Conservation (phyloP, 139 green algal species). For the Micractinium sp. region DNA sequence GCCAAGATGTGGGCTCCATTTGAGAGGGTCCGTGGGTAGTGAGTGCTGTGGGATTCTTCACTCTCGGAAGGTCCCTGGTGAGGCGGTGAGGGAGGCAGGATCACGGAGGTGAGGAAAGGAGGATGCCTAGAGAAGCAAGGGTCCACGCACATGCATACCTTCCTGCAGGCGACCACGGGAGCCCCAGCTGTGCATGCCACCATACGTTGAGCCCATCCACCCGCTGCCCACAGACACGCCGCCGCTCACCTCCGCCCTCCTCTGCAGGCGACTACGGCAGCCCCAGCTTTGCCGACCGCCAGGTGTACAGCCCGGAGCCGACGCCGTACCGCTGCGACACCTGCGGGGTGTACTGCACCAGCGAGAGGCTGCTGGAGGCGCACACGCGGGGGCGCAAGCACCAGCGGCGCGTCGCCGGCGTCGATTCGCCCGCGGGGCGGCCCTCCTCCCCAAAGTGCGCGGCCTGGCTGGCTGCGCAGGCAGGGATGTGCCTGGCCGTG, state of each 20-base stretch:
- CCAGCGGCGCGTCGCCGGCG: conserved; percentile 26
- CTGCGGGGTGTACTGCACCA: conserved; percentile 41
- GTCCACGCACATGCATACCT: background rate
- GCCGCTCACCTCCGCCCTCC: no score
- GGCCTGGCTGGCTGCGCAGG: background rate
- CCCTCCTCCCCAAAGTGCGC: conserved; percentile 18
- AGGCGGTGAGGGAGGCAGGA: no score
- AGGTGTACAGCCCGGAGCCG: conserved; percentile 29
- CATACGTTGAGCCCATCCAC: no score
- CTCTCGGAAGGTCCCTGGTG: no score
- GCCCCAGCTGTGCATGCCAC: background rate
- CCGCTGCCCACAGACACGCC: no score
- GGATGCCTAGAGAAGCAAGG: background rate
- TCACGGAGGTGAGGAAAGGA: no score
- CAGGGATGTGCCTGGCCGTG: no score
- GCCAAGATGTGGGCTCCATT: no score
- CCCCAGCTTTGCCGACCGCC: conserved; percentile 20
- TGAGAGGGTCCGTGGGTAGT: no score
- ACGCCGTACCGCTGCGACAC: conserved; percentile 35
- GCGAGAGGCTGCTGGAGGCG: conserved; percentile 36
- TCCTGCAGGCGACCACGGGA: no score
- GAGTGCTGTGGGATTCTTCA: no score
- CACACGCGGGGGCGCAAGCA: conserved; percentile 41
- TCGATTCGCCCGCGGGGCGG: conserved; percentile 2
- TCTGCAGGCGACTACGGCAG: conserved; percentile 24